A percentile compares a stretch with the other conserved stretches of the same genome.
phyloP scores from a whole-genome alignment of 1,139 yeast species.

The Kodamaea plutei region DNA sequence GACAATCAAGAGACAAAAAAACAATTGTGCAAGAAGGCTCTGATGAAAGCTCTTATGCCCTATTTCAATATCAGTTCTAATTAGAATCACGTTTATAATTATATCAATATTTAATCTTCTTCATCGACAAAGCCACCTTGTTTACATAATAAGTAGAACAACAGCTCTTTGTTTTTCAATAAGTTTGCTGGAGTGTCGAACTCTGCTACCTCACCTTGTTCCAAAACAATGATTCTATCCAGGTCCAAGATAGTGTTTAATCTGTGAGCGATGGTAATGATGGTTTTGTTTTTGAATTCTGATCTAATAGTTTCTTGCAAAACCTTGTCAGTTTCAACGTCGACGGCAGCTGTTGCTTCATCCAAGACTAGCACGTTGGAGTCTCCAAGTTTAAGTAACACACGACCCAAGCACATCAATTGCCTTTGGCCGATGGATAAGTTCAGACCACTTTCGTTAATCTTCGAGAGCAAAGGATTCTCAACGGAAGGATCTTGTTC shows the following conservation, averaged over 20 bases:
- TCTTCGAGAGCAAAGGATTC: conserved; percentile 57
- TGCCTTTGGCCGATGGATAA: conserved; percentile 91
- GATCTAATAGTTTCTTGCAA: conserved; percentile 83
- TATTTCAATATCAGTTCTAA: too few species aligned
- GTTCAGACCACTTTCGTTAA: conserved; percentile 83
- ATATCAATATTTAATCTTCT: background rate
- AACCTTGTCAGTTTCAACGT: conserved; percentile 87
- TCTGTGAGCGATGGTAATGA: conserved; percentile 92
- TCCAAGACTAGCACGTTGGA: conserved; percentile 79
- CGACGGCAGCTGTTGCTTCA: conserved; percentile 98
- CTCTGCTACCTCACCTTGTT: conserved; percentile 80
- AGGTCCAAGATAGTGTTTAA: conserved; percentile 90
- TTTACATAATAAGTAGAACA: conserved; percentile 73
- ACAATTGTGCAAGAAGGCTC: too few species aligned
- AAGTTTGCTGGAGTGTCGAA: conserved; percentile 76
- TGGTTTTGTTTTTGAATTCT: conserved; percentile 84
- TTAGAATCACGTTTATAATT: too few species aligned
- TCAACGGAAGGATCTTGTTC: conserved; percentile 20
- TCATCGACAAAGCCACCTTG: conserved; percentile 50
- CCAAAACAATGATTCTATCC: conserved; percentile 82
- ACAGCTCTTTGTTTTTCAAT: conserved; percentile 60
- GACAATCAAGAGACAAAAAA: too few species aligned
- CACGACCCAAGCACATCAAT: conserved; percentile 86
- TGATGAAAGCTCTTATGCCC: too few species aligned
- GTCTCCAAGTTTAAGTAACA: conserved; percentile 58